Base-by-base conservation (phyloP, 2,329 filamentous ascomycete genomes). In the Diaporthe sp. region DNA sequence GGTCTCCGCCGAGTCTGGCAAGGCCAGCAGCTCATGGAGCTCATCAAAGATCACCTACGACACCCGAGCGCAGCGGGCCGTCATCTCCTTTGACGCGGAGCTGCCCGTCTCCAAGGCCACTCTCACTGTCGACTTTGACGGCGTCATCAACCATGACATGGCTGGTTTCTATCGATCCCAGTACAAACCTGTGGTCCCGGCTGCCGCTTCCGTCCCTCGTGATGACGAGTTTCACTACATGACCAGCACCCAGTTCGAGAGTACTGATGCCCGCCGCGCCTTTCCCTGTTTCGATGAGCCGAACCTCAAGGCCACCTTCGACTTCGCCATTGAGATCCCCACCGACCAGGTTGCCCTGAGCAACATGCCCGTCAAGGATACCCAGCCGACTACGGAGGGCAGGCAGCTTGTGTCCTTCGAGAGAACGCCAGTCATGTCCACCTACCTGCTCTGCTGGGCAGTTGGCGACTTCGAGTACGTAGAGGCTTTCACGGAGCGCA, bases 221-320 rank as follows among this genome's bases (percentile, higher is more conserved):
- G 95, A 92, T 77, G 88, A 88, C 61, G 88, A 92, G 79, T 90
- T 88, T 81, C 90, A 91, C 82, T 90, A 90, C 81, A 96, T 96
- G 94, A 88, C 98, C 84, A 97, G 94, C 86, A 99, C 97, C 65
- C 97, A 99, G 83, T 99, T 99, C 81, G 97, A 99, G 87, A 93
- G 96, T 59, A 98, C 95, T 81, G 97, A 99, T 85, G 97, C 97
- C 76, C 93, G 97, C 77, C 90, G 96, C 78, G 96, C 97, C 12
- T 98, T 99, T 85, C 97, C 97, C 63, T 99, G 97, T 86, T 98
- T 98, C 81, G 97, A 99, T 81, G 97, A 99, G 86, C 97, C 97
- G 55, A 98, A 97, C 80, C 89, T 98, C 77, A 99, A 99, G 86
- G 95, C 97, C 15, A 96, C 95, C 3, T 98, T 98, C 81, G 96